phyloP scores from a whole-genome alignment of 176 grass and related monocot species.

The Triticum monococcum region DNA sequence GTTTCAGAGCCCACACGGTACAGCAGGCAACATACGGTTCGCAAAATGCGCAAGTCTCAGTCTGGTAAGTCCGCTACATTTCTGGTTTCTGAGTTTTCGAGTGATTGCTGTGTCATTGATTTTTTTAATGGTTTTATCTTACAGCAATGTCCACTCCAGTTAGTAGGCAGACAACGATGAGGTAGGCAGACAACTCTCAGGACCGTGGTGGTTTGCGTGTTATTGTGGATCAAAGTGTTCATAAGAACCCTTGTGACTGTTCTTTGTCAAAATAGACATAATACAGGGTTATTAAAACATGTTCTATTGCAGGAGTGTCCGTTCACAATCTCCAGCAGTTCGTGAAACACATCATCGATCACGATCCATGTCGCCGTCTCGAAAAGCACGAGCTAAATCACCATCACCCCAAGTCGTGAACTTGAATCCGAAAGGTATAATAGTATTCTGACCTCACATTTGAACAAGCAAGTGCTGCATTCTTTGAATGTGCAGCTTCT shows the following conservation, averaged over 20 bases:
- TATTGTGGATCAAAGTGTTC: background rate
- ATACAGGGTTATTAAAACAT: background rate
- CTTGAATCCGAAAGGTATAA: slow-evolving; percentile 42
- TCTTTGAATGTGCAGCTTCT: slow-evolving; percentile 20
- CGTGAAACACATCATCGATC: slow-evolving; percentile 41
- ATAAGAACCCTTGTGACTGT: background rate
- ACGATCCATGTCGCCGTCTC: slow-evolving; percentile 64
- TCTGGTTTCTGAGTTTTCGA: background rate
- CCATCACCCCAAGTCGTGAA: slow-evolving; percentile 39
- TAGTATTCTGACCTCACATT: background rate
- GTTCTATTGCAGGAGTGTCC: slow-evolving; percentile 40
- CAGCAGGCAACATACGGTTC: slow-evolving; percentile 31
- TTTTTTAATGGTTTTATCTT: slow-evolving; percentile 24
- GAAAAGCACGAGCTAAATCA: slow-evolving; percentile 47
- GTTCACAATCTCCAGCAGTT: slow-evolving; percentile 39
- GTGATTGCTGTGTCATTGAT: background rate
- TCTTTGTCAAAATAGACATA: background rate
- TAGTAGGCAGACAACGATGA: slow-evolving; percentile 46
- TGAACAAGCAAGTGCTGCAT: background rate
- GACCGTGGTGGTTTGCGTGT: background rate
- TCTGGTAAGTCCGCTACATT: slow-evolving; percentile 43
- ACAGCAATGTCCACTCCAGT: slow-evolving; percentile 45
- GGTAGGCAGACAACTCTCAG: slow-evolving; percentile 47
- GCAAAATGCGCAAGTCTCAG: slow-evolving; percentile 53
- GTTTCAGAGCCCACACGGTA: slow-evolving; percentile 47